A percentile compares a stretch with the other conserved stretches of the same genome.
Conservation (phyloP, 176 grass and related monocot genomes). For the Luzula sylvatica region DNA sequence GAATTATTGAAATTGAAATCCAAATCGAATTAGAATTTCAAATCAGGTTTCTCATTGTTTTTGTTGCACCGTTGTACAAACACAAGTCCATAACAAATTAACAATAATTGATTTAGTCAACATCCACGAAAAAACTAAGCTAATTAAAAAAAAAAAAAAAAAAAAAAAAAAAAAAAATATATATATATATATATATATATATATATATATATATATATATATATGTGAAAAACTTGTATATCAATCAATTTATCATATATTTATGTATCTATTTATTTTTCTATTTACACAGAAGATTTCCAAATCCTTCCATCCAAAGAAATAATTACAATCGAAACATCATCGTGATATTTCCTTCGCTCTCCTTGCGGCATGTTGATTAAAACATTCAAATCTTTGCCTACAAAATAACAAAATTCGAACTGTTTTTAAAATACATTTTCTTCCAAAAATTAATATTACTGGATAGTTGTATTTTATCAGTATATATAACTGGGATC, state of each 20-base stretch:
- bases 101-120: too few species aligned
- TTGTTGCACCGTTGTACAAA: too few species aligned
- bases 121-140: too few species aligned
- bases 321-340: slow-evolving; percentile 84
- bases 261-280: not conserved
- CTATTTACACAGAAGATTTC: slow-evolving; percentile 30
- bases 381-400: slow-evolving; percentile 61
- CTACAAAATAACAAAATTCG: slow-evolving; percentile 17
- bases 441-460: not conserved
- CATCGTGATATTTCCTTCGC: slow-evolving; percentile 55
- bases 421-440: not conserved
- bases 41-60: too few species aligned
- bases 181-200: too few species aligned
- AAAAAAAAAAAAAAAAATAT: not conserved
- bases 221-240: too few species aligned
- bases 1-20: too few species aligned
- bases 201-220: not conserved
- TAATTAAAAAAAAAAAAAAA: too few species aligned
- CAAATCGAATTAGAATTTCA: too few species aligned
- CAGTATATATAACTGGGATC: not conserved
- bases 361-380: slow-evolving; percentile 56
- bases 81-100: too few species aligned
- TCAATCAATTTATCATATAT: too few species aligned
- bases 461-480: not conserved
- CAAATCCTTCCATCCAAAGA: slow-evolving; percentile 75